phyloP scores from a whole-genome alignment of 2,329 filamentous ascomycete species.

The Cordyceps cicadae region DNA sequence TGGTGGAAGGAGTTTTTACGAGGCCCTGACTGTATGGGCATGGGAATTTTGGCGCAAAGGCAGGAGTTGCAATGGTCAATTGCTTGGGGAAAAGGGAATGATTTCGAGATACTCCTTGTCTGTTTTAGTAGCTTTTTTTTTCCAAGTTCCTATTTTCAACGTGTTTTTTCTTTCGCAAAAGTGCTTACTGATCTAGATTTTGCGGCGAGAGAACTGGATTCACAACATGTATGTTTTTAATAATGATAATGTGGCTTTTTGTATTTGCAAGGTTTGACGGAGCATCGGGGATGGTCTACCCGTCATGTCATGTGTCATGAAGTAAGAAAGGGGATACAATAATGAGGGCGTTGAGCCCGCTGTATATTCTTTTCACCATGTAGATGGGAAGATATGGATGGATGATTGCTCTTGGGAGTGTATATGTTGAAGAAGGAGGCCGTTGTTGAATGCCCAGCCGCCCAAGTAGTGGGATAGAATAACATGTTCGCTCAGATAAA shows the following conservation, averaged over 20 bases:
- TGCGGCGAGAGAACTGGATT: background rate
- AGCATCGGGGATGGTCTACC: background rate
- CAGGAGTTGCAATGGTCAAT: background rate
- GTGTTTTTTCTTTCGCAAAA: background rate
- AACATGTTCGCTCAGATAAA: background rate
- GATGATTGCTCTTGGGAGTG: conserved; percentile 4
- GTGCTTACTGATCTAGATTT: background rate
- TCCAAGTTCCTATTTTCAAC: background rate
- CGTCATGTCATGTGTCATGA: background rate
- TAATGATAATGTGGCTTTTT: background rate
- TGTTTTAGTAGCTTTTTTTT: background rate
- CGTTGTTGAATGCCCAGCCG: conserved; percentile 4
- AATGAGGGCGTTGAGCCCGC: background rate
- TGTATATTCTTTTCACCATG: background rate
- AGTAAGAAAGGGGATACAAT: no score
- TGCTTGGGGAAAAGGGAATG: background rate
- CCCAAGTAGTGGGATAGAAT: background rate
- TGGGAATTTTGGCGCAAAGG: background rate
- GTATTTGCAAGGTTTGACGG: no score
- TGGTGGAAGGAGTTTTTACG: background rate
- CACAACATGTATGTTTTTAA: no score
- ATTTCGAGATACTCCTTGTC: background rate
- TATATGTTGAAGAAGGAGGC: conserved; percentile 8
- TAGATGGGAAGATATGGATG: background rate
- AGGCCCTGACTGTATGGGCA: background rate